Base-by-base conservation (phyloP, 2,329 filamentous ascomycete species). In the Cryphonectria japonica region DNA sequence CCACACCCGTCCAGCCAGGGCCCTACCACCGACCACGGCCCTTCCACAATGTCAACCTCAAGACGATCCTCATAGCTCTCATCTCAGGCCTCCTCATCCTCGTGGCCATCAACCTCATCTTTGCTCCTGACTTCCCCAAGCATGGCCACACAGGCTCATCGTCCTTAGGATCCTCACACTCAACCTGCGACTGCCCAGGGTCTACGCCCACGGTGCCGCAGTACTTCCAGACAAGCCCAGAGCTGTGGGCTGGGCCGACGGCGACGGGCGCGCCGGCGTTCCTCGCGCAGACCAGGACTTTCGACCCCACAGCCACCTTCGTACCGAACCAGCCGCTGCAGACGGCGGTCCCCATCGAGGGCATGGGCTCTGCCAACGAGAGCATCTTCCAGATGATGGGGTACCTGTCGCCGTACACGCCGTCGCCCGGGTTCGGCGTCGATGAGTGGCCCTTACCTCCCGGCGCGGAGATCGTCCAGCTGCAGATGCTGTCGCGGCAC, bases 351-450 rank as follows among this genome's bases (percentile, higher is more conserved):
- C 91, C 92, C 0, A 91, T 94, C 66, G 77, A 85, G 67, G 91
- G 90, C 37, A 83, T 84, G 80, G 85, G 85, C 64, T 79, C 80
- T 2, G 81, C 86, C 39, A 87, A 90, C 76, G 82, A 85, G 74
- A 92, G 88, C 79, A 92, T 94, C 75, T 94, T 93, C 79, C 85
- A 89, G 73, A 83, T 90, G 76, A 90, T 93, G 84, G 92, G 90
- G 7, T 87, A 90, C 73, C 79, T 94, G 41, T 89, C 88, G 54
- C 91, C 92, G 3, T 94, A 94, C 79, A 88, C 87, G 72, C 89
- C 91, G 0, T 89, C 91, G 69, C 87, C 91, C 0, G 92, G 92
- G 0, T 94, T 94, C 74, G 92, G 92, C 2, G 91, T 93, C 0
- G 83, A 91, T 22, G 92, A 95, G 79, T 92, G 91, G 75, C 84